These are phyloP conservation scores for Sindora glabra DNA, from an alignment of 306 rosid genomes.

Conservation along the genomic window DNA sequence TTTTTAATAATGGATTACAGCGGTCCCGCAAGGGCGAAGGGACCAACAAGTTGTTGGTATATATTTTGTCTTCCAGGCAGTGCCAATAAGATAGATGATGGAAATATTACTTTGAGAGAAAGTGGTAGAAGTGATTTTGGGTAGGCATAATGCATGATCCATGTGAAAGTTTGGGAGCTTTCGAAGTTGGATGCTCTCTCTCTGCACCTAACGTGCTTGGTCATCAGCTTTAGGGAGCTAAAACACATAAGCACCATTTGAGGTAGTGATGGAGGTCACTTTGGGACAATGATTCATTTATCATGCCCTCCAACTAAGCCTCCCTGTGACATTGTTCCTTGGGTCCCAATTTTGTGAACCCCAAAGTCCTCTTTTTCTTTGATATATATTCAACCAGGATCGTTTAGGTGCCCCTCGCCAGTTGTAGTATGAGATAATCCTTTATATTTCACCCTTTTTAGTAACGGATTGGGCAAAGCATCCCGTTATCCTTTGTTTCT, in stretches of 20 bases:
- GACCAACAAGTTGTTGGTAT: too few relatives aligned
- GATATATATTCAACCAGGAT: constrained; percentile 3
- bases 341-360: constrained; percentile 41
- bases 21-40: too few relatives aligned
- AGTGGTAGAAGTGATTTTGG: too few relatives aligned
- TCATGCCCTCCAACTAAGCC: constrained; percentile 51
- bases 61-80: too few relatives aligned
- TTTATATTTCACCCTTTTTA: constrained; percentile 14
- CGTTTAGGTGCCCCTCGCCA: constrained; percentile 27
- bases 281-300: constrained; percentile 38
- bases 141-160: constrained; percentile 14
- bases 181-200: constrained; percentile 15
- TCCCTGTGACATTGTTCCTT: constrained; percentile 26
- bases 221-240: constrained; percentile 19
- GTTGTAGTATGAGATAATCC: constrained; percentile 22
- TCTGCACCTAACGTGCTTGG: constrained; percentile 11
- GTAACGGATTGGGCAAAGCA: constrained; percentile 8
- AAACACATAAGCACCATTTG: constrained; percentile 15
- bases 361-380: constrained; percentile 34
- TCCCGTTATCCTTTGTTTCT: constrained; percentile 29
- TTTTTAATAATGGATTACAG: too few relatives aligned
- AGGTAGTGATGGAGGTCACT: constrained; percentile 39
- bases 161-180: constrained; percentile 27
- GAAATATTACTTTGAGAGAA: too few relatives aligned
- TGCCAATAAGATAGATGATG: too few relatives aligned